Base-by-base conservation (phyloP, 169 alveolate species). In the Plasmodium malariae region DNA sequence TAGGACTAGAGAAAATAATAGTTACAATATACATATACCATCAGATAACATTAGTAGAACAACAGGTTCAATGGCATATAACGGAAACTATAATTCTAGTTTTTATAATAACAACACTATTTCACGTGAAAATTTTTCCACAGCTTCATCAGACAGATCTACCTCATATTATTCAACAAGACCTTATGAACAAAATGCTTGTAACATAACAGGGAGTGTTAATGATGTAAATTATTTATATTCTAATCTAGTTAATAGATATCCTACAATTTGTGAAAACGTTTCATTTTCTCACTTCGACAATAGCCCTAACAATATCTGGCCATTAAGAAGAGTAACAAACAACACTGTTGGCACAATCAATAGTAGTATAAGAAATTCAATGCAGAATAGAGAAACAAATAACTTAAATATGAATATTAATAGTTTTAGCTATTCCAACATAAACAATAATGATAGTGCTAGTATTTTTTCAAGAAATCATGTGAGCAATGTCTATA, bases 291-390 rank as follows among this genome's bases (percentile, higher is more conserved):
- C 87, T 43, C 87, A 73, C 55, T 73, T 73, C 55, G 87, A 73
- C n/a, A 73, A 73, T 73, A 73, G 36, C 59, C 3, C 87, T 34
- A 73, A 32, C 28, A 73, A 73, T 32, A 73, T 73, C 1, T 73
- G 87, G 87, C 87, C 87, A 30, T 26, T 73, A 73, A 73, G 87
- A 55, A 73, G 70, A 57, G 87, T 73, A 36, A 73, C 71, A 51
- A 73, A 73, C 55, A 32, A n/a, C 49, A 51, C 3, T 60, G 30
- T 43, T 7, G 24, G 26, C 21, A 19, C 14, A 69, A 34, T 24
- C 14, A 45, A 19, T 26, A 21, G 37, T 69, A 65, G 17, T 54
- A 43, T 65, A 69, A n/a, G 45, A 26, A 69, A 69, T 48, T 48
- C 40, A 17, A 48, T 51, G n/a, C 37, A n/a, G 14, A 73, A 55